Evolutionary conservation across 345 rosid genomes (phyloP), one percentile per base, ranked within the genome.

Genomic region (Hypericum androsaemum): DNA sequence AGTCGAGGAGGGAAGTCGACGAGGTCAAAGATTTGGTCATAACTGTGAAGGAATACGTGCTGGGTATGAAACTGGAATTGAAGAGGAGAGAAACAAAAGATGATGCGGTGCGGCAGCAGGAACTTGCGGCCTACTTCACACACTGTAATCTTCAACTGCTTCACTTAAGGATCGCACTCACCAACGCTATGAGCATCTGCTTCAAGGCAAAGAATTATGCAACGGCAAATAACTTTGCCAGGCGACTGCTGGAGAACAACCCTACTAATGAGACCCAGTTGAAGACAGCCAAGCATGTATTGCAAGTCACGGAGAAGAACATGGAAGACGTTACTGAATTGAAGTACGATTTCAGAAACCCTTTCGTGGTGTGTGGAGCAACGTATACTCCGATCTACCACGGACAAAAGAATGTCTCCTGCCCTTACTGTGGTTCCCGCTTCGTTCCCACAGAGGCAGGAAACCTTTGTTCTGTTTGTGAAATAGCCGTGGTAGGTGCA

Each of bases 51-150:
- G 98, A 92, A 64, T 92, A 92, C 49, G 98, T 81, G 45, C 74
- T 84, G 38, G 96, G 86, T 40, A 75, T 88, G 59, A 68, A 84
- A 56, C 82, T 87, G 86, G 96, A 87, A 66, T 82, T 87, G 36
- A 79, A 75, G 60, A 78, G 96, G 63, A 87, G 88, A 64, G 98
- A 87, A 44, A 43, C 72, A 41, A 84, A 57, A 79, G 95, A 75
- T 53, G 61, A 92, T 53, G 84, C 81, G 0, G 63, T 72, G 2
- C 81, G 94, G 47, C 96, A 87, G 64, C 95, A 82, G 73, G 96
- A 88, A 78, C 96, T 92, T 12, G 98, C 98, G n/a, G 96, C 98
- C 42, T 92, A 92, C 69, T 88, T 88, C 80, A 92, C 98, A 58
- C 95, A 92, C 68, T 83, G 92, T 65, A 81, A 77, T 64, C 94